Evolutionary conservation across 148 eudicot genomes (phyloP).

Genomic region (Amaranthus cruentus): DNA sequence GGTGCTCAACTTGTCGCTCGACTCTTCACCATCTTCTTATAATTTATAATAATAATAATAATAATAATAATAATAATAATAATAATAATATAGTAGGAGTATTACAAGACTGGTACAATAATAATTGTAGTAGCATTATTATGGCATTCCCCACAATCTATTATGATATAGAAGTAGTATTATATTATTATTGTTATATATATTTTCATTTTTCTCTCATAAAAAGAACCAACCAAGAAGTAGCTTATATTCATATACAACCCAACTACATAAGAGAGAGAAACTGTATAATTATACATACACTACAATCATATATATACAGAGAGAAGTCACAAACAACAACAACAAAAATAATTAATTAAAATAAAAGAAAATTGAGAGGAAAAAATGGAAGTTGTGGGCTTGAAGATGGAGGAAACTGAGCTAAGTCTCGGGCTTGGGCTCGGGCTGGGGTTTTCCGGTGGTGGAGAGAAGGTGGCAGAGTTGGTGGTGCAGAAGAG

Average conservation of each 20-base stretch:
- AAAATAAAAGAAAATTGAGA: not conserved
- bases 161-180: not conserved
- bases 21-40: too few relatives aligned
- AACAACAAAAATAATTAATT: not conserved
- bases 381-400: constrained; percentile 25
- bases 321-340: not conserved
- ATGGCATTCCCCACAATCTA: not conserved
- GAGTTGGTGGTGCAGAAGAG: constrained; percentile 5
- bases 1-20: too few relatives aligned
- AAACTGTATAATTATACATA: constrained; percentile 8
- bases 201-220: constrained; percentile 4
- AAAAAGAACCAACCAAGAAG: constrained; percentile 27
- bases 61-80: too few relatives aligned
- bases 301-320: constrained; percentile 21
- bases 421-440: constrained; percentile 33
- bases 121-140: constrained; percentile 8
- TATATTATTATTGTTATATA: constrained; percentile 7
- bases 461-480: not conserved
- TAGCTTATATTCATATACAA: constrained; percentile 13
- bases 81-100: too few relatives aligned
- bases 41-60: too few relatives aligned
- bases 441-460: constrained; percentile 10
- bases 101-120: not conserved
- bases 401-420: constrained; percentile 22
- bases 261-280: constrained; percentile 23